Conservation (phyloP, 495 filamentous ascomycete genomes). For the Lichenothelia convexa region DNA sequence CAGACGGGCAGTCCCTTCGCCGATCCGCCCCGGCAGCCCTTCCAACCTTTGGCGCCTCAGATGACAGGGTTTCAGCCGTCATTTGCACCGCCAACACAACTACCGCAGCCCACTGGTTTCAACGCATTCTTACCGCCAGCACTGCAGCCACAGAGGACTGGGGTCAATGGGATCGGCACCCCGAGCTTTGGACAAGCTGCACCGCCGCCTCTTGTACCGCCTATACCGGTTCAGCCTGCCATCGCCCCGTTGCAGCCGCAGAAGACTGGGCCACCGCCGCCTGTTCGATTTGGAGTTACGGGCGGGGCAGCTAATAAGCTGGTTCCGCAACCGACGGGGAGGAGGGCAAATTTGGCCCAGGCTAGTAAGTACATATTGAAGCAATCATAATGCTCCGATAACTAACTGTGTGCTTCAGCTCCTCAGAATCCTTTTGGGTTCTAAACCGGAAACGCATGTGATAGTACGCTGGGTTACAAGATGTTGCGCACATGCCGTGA, state of each 20-base stretch:
- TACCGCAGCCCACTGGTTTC: slow-evolving; percentile 31
- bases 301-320: slow-evolving; percentile 50
- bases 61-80: slow-evolving; percentile 34
- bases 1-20: slow-evolving; percentile 33
- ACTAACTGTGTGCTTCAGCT: slow-evolving; percentile 28
- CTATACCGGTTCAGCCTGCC: slow-evolving; percentile 32
- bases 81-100: slow-evolving; percentile 6
- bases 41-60: slow-evolving; percentile 35
- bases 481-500: too few species aligned
- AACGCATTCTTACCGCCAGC: slow-evolving; percentile 29
- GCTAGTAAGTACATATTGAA: slow-evolving; percentile 57
- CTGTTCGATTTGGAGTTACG: slow-evolving; percentile 71
- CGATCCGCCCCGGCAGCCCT: slow-evolving; percentile 37
- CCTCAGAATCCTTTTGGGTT: slow-evolving; percentile 90
- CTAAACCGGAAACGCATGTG: too few species aligned
- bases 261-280: slow-evolving; percentile 83
- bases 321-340: slow-evolving; percentile 73
- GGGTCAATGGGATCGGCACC: slow-evolving; percentile 33
- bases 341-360: slow-evolving; percentile 73
- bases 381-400: neutral
- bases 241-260: slow-evolving; percentile 54
- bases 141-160: slow-evolving; percentile 37
- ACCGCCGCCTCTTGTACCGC: slow-evolving; percentile 19
- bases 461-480: too few species aligned
- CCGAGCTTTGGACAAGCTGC: slow-evolving; percentile 2